Conservation (phyloP, 148 eudicot species). For the Chenopodium quinoa region DNA sequence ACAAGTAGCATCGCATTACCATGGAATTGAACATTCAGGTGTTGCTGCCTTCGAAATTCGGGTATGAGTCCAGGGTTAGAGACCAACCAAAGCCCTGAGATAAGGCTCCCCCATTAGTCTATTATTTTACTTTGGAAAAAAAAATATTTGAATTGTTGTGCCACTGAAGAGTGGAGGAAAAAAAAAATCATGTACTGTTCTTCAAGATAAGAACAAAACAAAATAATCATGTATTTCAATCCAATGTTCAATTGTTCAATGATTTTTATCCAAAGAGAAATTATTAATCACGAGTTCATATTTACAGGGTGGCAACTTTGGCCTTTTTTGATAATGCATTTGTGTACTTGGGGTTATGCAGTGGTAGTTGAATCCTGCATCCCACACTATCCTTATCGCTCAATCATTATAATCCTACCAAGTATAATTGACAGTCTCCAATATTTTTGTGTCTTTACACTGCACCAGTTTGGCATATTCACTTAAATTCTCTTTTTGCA, state of each 20-base stretch:
- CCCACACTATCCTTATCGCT: neutral
- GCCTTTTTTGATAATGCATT: conserved; percentile 2
- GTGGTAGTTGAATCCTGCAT: neutral
- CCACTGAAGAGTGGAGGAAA: neutral
- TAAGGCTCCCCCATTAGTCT: neutral
- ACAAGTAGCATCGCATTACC: conserved; percentile 8
- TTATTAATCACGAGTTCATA: conserved; percentile 10
- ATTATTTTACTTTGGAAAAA: neutral
- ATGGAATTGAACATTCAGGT: conserved; percentile 9
- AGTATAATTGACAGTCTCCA: too few species aligned
- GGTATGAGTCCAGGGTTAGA: neutral
- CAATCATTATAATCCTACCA: too few species aligned
- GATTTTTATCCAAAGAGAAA: conserved; percentile 12
- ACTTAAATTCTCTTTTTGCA: too few species aligned
- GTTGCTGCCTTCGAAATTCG: neutral
- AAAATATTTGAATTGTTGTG: conserved; percentile 4
- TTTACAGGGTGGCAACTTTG: conserved; percentile 17
- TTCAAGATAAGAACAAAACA: conserved; percentile 11
- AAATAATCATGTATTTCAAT: conserved; percentile 15
- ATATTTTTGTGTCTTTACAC: too few species aligned
- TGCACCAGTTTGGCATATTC: too few species aligned
- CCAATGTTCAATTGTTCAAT: conserved; percentile 7
- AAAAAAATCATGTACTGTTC: neutral
- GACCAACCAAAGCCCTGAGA: neutral
- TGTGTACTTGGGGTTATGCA: conserved; percentile 1